Evolutionary conservation across 805 yeast genomes (phyloP), one percentile per base, ranked within the genome.

Genomic region (Cyberlindnera mrakii): DNA sequence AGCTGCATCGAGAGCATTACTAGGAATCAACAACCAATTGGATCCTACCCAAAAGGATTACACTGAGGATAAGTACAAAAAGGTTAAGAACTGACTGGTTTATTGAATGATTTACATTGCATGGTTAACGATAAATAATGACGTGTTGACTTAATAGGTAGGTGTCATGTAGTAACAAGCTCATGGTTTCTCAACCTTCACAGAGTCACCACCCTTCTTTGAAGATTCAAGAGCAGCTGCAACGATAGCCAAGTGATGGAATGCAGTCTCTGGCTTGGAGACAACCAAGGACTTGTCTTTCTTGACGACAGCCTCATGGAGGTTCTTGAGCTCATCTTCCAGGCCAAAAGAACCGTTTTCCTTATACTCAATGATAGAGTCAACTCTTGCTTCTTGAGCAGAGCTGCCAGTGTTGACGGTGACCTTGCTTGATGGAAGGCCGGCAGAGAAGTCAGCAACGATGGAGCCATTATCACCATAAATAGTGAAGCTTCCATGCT

Each of bases 191-290:
- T 71, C 77, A 30, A 80, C 75, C 40, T 58, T 63, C 25, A 78
- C 76, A 37, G 71, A 60, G 40, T 64, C 61, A 55, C 85, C 86
- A 43, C 72, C 67, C 30, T 71, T 63, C 15, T 66, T 53, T 32
- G 87, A 77, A 45, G 93, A 82, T 51, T 83, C 82, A 31, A 91
- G 65, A 46, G 86, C 85, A 23, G 96, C 98, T 43, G 78, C 96
- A 45, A 91, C 78, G 53, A 87, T 76, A 6, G 96, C 96, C 62
- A 90, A 77, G 64, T 91, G 98, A 64, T 90, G 96, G 80, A 85
- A 90, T 6, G 95, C 88, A 48, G 70, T 74, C 49, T 77, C 82
- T 20, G 96, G 95, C n/a, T 80, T 72, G 34, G 77, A 75, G 33
- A 59, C 66, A 40, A 82, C 64, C 42, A 76, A 50, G 3, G 68